These are phyloP conservation scores for Leptodontidium sp. DNA, from an alignment of 2,329 filamentous ascomycete species.

Conservation along the genomic window DNA sequence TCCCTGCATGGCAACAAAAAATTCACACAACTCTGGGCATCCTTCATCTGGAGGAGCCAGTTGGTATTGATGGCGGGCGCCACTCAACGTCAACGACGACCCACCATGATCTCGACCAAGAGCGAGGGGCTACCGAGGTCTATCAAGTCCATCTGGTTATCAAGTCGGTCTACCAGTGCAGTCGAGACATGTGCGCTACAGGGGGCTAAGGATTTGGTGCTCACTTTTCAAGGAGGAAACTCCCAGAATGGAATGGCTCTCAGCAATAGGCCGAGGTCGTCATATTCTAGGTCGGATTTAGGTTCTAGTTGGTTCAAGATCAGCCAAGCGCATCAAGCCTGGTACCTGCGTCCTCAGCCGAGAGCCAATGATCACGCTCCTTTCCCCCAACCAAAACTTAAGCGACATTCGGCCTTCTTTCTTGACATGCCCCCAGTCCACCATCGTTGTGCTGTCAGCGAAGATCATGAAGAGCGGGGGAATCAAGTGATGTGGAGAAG, in stretches of 20 bases:
- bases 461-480: slow-evolving; percentile 1
- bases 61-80: background rate
- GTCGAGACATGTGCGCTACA: background rate
- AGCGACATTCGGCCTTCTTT: background rate
- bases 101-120: slow-evolving; percentile 7
- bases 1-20: background rate
- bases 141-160: background rate
- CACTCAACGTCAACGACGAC: slow-evolving; percentile 6
- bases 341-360: slow-evolving; percentile 9
- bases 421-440: background rate
- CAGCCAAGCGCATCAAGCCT: slow-evolving; percentile 9
- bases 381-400: background rate
- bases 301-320: background rate
- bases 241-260: background rate
- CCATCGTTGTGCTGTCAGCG: background rate
- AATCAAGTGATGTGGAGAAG: slow-evolving; percentile 9
- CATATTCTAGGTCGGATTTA: slow-evolving; percentile 8
- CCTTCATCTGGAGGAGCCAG: background rate
- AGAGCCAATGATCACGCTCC: background rate
- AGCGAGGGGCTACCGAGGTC: background rate
- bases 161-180: background rate
- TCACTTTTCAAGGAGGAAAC: background rate
- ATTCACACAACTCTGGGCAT: background rate
- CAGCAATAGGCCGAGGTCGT: background rate
- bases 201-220: background rate